Evolutionary conservation across 2,329 filamentous ascomycete species (phyloP), one percentile per base, ranked within the genome.

Genomic region (Sporothrix mexicana): DNA sequence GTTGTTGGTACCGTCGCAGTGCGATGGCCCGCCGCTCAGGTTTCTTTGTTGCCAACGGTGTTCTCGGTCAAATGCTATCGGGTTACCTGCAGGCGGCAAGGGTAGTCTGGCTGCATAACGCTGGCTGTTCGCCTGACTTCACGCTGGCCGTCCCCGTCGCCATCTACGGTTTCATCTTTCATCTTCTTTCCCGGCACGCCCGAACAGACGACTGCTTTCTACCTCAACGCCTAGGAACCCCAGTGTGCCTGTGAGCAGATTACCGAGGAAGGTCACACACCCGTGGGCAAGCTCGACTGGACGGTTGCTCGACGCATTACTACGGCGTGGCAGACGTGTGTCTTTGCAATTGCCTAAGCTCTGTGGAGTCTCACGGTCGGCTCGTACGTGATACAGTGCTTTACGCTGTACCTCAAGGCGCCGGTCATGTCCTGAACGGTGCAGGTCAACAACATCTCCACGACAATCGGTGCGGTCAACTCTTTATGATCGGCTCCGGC

Each of bases 231-330:
- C 0, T 80, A 90, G 75, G 92, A 95, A 80, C 86, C 87, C 30
- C 84, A 88, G 72, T 86, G 91, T 53, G 90, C 93, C 74, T 84
- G 87, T 15, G 86, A 91, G 62, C 87, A 92, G 75, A 95, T 95
- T 78, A 87, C 92, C 75, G 87, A 89, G 70, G 83, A 84, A 59
- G 83, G 82, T 20, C 80, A 82, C 67, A 79, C 78, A 66, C 82
- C 82, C 2, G 74, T 77, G 1, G 80, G 81, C 1, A 81, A 81
- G 74, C 77, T 83, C 71, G 77, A 83, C 71, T 79, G 78, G 77
- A 75, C 77, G 45, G 79, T 84, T 23, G 74, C 84, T 70, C 77
- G 77, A 64, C 80, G 83, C 71, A 81, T 84, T 71, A 80, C 82
- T 71, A 74, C 74, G 0, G 81, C 80, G 1, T 85, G 83, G 83